Base-by-base conservation (phyloP, 2,329 filamentous ascomycete genomes). In the Bertia moriformis region DNA sequence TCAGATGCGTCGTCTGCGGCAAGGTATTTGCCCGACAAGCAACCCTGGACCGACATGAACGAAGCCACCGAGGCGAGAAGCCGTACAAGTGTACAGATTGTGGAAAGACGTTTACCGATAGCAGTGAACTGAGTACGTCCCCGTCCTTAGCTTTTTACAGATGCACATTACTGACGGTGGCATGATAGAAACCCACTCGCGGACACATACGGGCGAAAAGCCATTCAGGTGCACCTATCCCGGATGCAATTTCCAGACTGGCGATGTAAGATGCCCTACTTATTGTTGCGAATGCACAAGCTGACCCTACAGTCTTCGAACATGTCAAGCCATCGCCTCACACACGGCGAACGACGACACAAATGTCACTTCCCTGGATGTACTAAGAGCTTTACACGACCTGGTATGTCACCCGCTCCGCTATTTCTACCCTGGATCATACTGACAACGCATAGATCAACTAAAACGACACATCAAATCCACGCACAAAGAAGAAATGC, bases 321-420 rank as follows among this genome's bases (percentile, higher is more conserved):
- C 41, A 62, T 62, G 59, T 62, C 59, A 1, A 62, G 59, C 22
- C 59, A 62, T 40, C 54, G 58, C 45, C 47, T 62, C 19, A 62
- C 59, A 2, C 59, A 62, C 41, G 58, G 57, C 19, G 59, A 60
- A 44, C 55, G 59, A 29, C 55, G 50, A 48, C 59, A 62, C 32
- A 62, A 59, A 49, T 62, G 59, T 42, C 42, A 47, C 18, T 55
- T 50, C 39, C 53, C 51, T 1, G 57, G 57, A 4, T 62, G 59
- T 41, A 52, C 49, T 14, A 62, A 62, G 44, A 62, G 59, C 37
- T 62, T 62, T 42, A 62, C 59, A 39, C 54, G 59, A 40, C 59
- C 59, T 44, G 59, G 59, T 62, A 55, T 38, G 51, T 45, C 15
- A 15, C 18, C n/a, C n/a, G n/a, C n/a, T n/a, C n/a, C n/a, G n/a